Evolutionary conservation across 441 rosid genomes (phyloP).

Genomic region (Oxalis stricta): DNA sequence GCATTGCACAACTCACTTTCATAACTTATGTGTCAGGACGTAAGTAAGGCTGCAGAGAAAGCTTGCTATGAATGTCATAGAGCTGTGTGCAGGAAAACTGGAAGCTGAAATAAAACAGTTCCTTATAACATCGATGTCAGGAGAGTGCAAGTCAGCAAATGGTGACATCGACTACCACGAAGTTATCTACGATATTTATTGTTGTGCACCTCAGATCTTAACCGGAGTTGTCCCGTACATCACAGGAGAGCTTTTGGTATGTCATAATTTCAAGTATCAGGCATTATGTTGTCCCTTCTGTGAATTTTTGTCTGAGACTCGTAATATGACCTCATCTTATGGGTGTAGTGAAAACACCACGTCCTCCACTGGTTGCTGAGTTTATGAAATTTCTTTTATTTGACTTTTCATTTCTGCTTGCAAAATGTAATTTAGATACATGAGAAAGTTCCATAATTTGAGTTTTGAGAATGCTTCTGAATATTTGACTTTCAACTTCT

Average conservation of each 20-base stretch:
- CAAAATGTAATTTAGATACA: neutral
- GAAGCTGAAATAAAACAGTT: constrained; percentile 85
- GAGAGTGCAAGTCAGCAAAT: constrained; percentile 48
- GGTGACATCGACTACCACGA: constrained; percentile 77
- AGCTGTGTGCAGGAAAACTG: constrained; percentile 78
- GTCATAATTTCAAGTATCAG: too few relatives aligned
- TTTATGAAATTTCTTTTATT: neutral
- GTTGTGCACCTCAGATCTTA: constrained; percentile 82
- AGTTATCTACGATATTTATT: constrained; percentile 74
- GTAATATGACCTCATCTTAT: too few relatives aligned
- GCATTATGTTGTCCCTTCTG: too few relatives aligned
- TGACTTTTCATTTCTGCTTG: constrained; percentile 1
- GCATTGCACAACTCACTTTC: constrained; percentile 14
- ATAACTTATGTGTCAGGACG: constrained; percentile 42
- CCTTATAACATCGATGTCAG: constrained; percentile 83
- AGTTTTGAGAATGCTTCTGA: constrained; percentile 10
- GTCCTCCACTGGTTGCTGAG: too few relatives aligned
- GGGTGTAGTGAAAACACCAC: too few relatives aligned
- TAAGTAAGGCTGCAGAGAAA: constrained; percentile 58
- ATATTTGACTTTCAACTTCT: constrained; percentile 11
- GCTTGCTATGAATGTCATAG: constrained; percentile 90
- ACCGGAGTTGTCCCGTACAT: constrained; percentile 85
- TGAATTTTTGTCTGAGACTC: too few relatives aligned
- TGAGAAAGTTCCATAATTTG: neutral
- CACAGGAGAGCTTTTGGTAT: constrained; percentile 99